Percentiles rank a stretch among this genome's conserved stretches.
Evolutionary conservation across 2,329 filamentous ascomycete genomes (phyloP).

Genomic region (Fusarium praegraminearum): DNA sequence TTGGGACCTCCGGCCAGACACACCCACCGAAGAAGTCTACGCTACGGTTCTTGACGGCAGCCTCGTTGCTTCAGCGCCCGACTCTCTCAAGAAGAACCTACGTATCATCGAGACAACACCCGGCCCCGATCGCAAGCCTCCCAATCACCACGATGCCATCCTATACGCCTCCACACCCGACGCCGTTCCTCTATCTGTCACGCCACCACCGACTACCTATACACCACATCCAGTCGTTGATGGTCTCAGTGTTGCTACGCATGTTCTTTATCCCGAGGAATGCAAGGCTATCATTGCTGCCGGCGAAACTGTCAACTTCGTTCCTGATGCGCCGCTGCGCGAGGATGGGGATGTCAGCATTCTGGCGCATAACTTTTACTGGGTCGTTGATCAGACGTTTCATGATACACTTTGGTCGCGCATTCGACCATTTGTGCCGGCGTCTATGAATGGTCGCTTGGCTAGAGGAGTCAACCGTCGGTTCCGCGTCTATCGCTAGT

Average conservation of each 20-base stretch:
- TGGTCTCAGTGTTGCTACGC: conserved; percentile 68
- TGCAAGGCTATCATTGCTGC: conserved; percentile 75
- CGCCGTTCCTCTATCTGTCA: conserved; percentile 63
- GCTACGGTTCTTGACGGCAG: conserved; percentile 69
- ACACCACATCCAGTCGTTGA: conserved; percentile 73
- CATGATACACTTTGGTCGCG: conserved; percentile 73
- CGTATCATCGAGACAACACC: conserved; percentile 71
- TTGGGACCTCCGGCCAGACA: conserved; percentile 68
- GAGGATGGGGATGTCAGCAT: conserved; percentile 74
- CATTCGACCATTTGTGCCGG: conserved; percentile 69
- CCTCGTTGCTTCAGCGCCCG: conserved; percentile 59
- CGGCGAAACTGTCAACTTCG: conserved; percentile 73
- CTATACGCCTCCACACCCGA: conserved; percentile 71
- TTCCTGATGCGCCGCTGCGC: conserved; percentile 75
- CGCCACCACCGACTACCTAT: conserved; percentile 61
- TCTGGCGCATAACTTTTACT: conserved; percentile 80
- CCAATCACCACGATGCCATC: conserved; percentile 75
- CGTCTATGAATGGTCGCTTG: conserved; percentile 64
- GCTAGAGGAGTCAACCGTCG: conserved; percentile 75
- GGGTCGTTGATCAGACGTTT: conserved; percentile 74
- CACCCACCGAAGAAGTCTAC: conserved; percentile 61
- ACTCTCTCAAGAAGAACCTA: conserved; percentile 57
- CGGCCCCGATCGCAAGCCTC: conserved; percentile 71
- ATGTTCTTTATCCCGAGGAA: conserved; percentile 71
- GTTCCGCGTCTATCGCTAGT: conserved; percentile 77